These are phyloP conservation scores for Comarum palustre DNA, from an alignment of 306 rosid genomes.

Conservation along the genomic window DNA sequence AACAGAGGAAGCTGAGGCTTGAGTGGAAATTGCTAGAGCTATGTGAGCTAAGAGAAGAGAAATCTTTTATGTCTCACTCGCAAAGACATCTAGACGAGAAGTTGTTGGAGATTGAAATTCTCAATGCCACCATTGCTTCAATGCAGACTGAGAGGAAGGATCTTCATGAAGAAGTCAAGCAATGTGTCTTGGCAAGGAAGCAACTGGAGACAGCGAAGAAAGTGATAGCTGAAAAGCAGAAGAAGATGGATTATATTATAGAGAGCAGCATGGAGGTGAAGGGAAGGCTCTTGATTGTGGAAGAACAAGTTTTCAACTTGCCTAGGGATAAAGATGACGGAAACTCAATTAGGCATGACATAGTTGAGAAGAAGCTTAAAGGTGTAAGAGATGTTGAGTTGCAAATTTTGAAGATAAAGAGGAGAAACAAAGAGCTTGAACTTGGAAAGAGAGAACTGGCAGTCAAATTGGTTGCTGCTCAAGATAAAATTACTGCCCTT, in stretches of 20 bases:
- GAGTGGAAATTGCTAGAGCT: slow-evolving; percentile 38
- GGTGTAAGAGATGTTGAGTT: slow-evolving; percentile 20
- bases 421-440: slow-evolving; percentile 50
- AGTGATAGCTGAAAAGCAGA: slow-evolving; percentile 27
- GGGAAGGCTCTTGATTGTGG: slow-evolving; percentile 27
- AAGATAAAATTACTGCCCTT: slow-evolving; percentile 29
- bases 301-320: slow-evolving; percentile 30
- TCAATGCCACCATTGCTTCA: slow-evolving; percentile 24
- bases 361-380: slow-evolving; percentile 30
- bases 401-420: slow-evolving; percentile 34
- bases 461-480: slow-evolving; percentile 22
- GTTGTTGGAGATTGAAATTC: slow-evolving; percentile 29
- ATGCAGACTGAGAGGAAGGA: slow-evolving; percentile 29
- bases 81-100: slow-evolving; percentile 26
- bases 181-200: slow-evolving; percentile 23
- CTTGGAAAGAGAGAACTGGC: slow-evolving; percentile 45
- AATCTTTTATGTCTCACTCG: slow-evolving; percentile 27
- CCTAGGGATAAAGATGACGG: slow-evolving; percentile 9
- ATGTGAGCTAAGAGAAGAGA: slow-evolving; percentile 30
- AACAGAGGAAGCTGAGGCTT: slow-evolving; percentile 35
- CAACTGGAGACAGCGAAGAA: slow-evolving; percentile 35
- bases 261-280: slow-evolving; percentile 14
- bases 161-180: slow-evolving; percentile 34
- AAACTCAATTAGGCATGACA: slow-evolving; percentile 11
- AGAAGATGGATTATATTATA: slow-evolving; percentile 14